These are phyloP conservation scores for Rhododendron williamsianum DNA, from an alignment of 148 eudicot species.

Conservation along the genomic window DNA sequence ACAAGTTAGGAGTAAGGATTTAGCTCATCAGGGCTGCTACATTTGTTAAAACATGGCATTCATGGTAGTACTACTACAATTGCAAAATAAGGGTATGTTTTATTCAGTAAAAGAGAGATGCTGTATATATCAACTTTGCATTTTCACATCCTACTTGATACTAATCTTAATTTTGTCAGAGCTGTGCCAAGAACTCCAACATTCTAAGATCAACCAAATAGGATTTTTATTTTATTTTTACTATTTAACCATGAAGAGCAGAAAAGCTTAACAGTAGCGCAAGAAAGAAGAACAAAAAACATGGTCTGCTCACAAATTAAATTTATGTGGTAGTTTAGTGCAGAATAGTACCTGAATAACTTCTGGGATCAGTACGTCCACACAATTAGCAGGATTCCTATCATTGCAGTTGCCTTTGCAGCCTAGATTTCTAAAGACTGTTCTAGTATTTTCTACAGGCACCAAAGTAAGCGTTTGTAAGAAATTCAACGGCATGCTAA, in stretches of 20 bases:
- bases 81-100: background rate
- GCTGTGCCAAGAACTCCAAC: background rate
- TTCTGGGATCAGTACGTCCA: slow-evolving; percentile 85
- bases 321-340: background rate
- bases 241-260: background rate
- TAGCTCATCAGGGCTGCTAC: background rate
- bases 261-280: background rate
- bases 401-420: slow-evolving; percentile 42
- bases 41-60: background rate
- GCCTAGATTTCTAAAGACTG: slow-evolving; percentile 79
- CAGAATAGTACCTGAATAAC: slow-evolving; percentile 69
- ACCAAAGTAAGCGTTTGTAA: slow-evolving; percentile 20
- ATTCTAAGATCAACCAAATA: background rate
- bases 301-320: background rate
- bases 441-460: slow-evolving; percentile 81
- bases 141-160: background rate
- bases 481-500: background rate
- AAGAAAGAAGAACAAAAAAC: background rate
- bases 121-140: background rate
- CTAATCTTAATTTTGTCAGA: background rate
- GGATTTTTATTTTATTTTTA: background rate
- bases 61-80: background rate
- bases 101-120: background rate
- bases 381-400: slow-evolving; percentile 34
- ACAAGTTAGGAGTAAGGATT: background rate